Evolutionary conservation across 768 basidiomycete genomes (phyloP), one percentile per base, ranked within the genome.

Genomic region (Naganishia onofrii): DNA sequence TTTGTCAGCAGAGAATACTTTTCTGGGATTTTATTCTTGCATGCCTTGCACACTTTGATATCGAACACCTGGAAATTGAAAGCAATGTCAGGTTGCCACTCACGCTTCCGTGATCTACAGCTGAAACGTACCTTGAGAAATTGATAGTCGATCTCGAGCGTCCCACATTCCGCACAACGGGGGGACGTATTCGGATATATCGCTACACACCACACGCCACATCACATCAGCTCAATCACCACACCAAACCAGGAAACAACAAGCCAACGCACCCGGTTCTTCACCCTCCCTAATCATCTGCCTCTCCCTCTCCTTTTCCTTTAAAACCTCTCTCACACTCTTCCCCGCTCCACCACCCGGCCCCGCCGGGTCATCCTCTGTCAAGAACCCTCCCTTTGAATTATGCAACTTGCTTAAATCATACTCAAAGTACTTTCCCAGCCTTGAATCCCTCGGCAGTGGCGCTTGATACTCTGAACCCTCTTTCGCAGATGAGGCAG

Each of bases 351-450:
- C 74, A 52, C 74, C 75, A 73, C 88, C 87, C 7, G 48, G n/a
- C n/a, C 48, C 48, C 3, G 48, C 48, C 15, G 48, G 23, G n/a
- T 87, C 88, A 53, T 95, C 93, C 72, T 95, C 91, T 6, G 95
- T 84, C 76, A 99, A 81, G 81, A 97, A 99, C 0, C 96, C 96
- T 63, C 95, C 96, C 79, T 93, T 90, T 9, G 93, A 89, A 80
- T 99, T 97, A 77, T 93, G 89, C 88, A 97, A 91, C 84, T 96
- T 97, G 15, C 90, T 90, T 17, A 97, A 81, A 80, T 97, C 94
- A 86, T 96, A 98, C 74, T 98, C 95, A 74, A 95, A 95, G 82
- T 97, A 97, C 57, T 87, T 91, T 92, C 95, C 73, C 75, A 82
- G 70, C 36, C 77, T 73, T 9, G 77, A 75, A 74, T 81, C 79